phyloP scores from a whole-genome alignment of 2,329 filamentous ascomycete species.

The Fusarium torulosum region DNA sequence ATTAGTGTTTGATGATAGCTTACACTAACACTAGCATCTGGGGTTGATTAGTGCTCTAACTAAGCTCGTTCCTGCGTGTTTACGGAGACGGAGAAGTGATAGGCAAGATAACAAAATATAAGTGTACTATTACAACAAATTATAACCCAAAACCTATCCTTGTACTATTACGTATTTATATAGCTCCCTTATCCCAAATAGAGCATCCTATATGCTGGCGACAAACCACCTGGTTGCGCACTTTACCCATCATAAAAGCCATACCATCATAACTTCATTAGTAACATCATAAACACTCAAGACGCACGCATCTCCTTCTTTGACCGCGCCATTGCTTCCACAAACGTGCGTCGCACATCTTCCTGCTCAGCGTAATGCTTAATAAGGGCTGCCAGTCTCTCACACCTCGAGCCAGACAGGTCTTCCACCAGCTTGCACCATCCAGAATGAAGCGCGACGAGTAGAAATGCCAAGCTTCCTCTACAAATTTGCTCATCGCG shows the following conservation, averaged over 20 bases:
- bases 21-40: constrained; percentile 10
- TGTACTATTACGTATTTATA: constrained; percentile 17
- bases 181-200: background rate
- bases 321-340: constrained; percentile 29
- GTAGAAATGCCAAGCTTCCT: constrained; percentile 28
- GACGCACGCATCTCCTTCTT: constrained; percentile 27
- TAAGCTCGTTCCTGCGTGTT: constrained; percentile 24
- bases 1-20: constrained; percentile 21
- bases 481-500: constrained; percentile 23
- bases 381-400: constrained; percentile 22
- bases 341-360: constrained; percentile 25
- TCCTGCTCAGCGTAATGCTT: constrained; percentile 33
- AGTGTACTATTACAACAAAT: constrained; percentile 9
- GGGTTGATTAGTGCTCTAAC: constrained; percentile 21
- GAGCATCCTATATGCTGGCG: constrained; percentile 1
- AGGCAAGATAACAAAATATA: background rate
- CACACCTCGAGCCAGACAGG: constrained; percentile 12
- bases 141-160: background rate
- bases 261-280: constrained; percentile 29
- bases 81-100: background rate
- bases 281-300: constrained; percentile 13
- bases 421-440: constrained; percentile 28
- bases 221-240: constrained; percentile 12
- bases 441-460: constrained; percentile 29
- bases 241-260: constrained; percentile 20